Evolutionary conservation across 2,329 filamentous ascomycete genomes (phyloP), one percentile per base, ranked within the genome.

Genomic region (Fusarium sp.): DNA sequence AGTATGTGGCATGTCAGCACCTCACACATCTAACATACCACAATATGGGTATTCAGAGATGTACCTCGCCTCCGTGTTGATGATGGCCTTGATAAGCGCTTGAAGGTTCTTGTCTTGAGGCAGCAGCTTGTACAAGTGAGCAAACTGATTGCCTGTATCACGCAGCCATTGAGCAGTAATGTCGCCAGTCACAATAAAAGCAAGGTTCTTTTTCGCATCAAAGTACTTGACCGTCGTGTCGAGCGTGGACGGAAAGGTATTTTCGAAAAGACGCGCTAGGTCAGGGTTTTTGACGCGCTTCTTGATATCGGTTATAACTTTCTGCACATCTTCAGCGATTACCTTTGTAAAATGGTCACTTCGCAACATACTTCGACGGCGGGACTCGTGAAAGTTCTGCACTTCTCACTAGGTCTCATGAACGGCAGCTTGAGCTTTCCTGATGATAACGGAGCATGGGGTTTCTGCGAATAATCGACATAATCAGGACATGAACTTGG

Each of bases 221-320:
- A 66, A 66, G 8, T 66, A 66, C 20, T 66, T 66, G 8, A 66
- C 63, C 0, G 63, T 67, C 7, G 63, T 66, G 4, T 66, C 63
- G 2, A 66, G 56, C 0, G 63, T 66, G 1, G 63, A 66, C 1
- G 63, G 63, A 2, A 66, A 66, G 0, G 63, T n/a, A 4, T 66
- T 66, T n/a, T 66, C 63, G 10, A 66, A 66, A 1, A 66, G 47
- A 30, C 63, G 63, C 6, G 50, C 63, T 3, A 66, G 41, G 8
- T 66, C 63, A 0, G 62, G 62, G 4, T 67, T 61, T 2, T 62
- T 67, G 24, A 44, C 52, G 2, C 63, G 63, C 10, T 62, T 35
- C 13, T 66, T 66, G 11, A 66, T 62, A 2, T 66, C 63, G 2
- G 13, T 24, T 0, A 66, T 66, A 3, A 67, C 62, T 66, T 62